A percentile compares a stretch with the other conserved stretches of the same genome.
Conservation (phyloP, 1,284 basidiomycete genomes). For the Leccinum subrobustum region DNA sequence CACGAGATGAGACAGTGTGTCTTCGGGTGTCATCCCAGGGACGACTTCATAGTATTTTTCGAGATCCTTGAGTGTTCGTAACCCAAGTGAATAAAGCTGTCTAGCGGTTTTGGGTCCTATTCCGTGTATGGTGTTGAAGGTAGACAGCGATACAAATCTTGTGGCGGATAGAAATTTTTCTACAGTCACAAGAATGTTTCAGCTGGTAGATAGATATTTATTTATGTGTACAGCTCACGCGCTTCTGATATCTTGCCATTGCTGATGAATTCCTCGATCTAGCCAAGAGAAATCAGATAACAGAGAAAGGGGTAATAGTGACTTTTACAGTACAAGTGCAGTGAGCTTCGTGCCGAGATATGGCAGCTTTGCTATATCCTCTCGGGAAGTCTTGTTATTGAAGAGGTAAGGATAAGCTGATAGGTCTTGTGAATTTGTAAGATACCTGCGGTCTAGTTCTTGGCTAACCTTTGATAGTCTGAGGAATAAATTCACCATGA, state of each 20-base stretch:
- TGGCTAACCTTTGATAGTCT: constrained; percentile 61
- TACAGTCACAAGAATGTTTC: constrained; percentile 27
- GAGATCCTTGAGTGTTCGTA: constrained; percentile 62
- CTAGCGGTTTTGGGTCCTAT: constrained; percentile 70
- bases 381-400: constrained; percentile 37
- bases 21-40: constrained; percentile 12
- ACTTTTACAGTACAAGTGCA: constrained; percentile 46
- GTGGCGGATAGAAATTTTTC: constrained; percentile 47
- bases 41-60: constrained; percentile 59
- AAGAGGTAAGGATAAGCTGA: constrained; percentile 65
- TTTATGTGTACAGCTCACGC: constrained; percentile 38
- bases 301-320: neutral
- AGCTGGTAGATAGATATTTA: neutral
- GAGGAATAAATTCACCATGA: constrained; percentile 1
- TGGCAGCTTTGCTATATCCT: constrained; percentile 54
- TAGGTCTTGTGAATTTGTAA: constrained; percentile 1
- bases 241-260: constrained; percentile 59
- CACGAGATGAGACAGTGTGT: constrained; percentile 4
- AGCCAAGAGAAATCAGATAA: neutral
- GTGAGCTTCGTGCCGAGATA: constrained; percentile 60
- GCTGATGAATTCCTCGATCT: constrained; percentile 65
- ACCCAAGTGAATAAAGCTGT: constrained; percentile 56
- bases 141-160: constrained; percentile 54
- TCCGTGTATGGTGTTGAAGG: constrained; percentile 67
- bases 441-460: neutral